A percentile compares a stretch with the other conserved stretches of the same genome.
Evolutionary conservation across 768 basidiomycete genomes (phyloP).

Genomic region (Psilocybe azurescens): DNA sequence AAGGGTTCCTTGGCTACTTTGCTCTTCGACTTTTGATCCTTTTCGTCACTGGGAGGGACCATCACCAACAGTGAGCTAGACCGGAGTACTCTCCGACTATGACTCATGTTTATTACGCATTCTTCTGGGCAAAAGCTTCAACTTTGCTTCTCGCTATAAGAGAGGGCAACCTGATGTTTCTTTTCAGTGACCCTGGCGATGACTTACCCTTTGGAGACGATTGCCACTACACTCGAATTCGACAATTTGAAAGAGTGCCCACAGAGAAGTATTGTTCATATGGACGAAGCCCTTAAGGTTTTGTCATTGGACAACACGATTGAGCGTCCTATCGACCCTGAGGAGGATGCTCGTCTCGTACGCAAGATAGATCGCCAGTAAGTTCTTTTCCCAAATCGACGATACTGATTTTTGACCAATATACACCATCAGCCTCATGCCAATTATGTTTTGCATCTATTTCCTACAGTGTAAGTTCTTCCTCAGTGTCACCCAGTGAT

Average conservation of each 20-base stretch:
- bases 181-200: too few species aligned
- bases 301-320: not conserved
- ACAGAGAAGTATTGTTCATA: not conserved
- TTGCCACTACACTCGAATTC: not conserved
- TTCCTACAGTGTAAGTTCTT: constrained; percentile 8
- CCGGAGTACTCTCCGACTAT: too few species aligned
- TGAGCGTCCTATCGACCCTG: not conserved
- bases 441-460: constrained; percentile 12
- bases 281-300: constrained; percentile 10
- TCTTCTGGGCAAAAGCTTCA: too few species aligned
- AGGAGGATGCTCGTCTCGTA: constrained; percentile 8
- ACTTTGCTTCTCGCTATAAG: too few species aligned
- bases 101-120: too few species aligned
- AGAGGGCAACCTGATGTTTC: too few species aligned
- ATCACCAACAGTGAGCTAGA: too few species aligned
- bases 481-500: not conserved
- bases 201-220: not conserved
- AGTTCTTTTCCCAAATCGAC: not conserved
- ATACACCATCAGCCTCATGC: constrained; percentile 2
- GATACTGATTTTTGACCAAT: not conserved
- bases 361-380: constrained; percentile 19
- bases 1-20: too few species aligned
- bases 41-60: too few species aligned
- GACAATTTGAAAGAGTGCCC: not conserved
- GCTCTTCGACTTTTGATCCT: too few species aligned